A percentile compares a stretch with the other conserved stretches of the same genome.
Evolutionary conservation across 2,329 filamentous ascomycete genomes (phyloP).

Genomic region (Exophiala spinifera): DNA sequence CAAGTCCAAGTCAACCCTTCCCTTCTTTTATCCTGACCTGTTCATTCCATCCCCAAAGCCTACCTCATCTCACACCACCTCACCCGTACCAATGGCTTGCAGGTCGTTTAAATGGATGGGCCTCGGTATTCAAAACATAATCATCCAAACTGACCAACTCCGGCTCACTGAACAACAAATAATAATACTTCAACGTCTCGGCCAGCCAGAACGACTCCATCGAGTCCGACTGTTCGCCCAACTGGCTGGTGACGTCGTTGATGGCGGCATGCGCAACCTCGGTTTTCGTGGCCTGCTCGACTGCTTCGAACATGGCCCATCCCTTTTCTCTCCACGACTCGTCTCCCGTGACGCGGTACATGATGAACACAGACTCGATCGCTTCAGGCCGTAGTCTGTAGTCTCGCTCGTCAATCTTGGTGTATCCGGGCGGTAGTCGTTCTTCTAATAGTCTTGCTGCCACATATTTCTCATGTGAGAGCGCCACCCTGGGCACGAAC

Average conservation of each 20-base stretch:
- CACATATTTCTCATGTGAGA: slow-evolving; percentile 42
- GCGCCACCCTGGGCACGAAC: slow-evolving; percentile 27
- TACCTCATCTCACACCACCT: too few species aligned
- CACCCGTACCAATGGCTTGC: too few species aligned
- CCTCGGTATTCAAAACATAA: slow-evolving; percentile 45
- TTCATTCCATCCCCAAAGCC: too few species aligned
- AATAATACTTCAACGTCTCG: slow-evolving; percentile 50
- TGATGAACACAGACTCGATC: slow-evolving; percentile 75
- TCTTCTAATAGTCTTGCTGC: slow-evolving; percentile 41
- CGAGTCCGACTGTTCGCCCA: slow-evolving; percentile 50
- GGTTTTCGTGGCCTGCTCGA: slow-evolving; percentile 61
- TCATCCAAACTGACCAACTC: slow-evolving; percentile 45
- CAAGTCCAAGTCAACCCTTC: too few species aligned
- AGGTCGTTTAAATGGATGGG: slow-evolving; percentile 40
- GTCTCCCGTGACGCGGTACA: slow-evolving; percentile 72
- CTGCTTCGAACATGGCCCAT: slow-evolving; percentile 69
- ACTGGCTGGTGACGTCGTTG: slow-evolving; percentile 59
- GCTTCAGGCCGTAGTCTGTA: slow-evolving; percentile 62
- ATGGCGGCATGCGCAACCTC: slow-evolving; percentile 64
- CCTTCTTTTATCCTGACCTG: too few species aligned
- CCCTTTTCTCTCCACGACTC: slow-evolving; percentile 63
- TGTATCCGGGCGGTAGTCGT: slow-evolving; percentile 43
- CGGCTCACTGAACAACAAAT: slow-evolving; percentile 46
- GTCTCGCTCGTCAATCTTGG: slow-evolving; percentile 36
- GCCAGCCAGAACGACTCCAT: slow-evolving; percentile 75